phyloP scores from a whole-genome alignment of 2,329 filamentous ascomycete species.

The Arthroderma sp. region DNA sequence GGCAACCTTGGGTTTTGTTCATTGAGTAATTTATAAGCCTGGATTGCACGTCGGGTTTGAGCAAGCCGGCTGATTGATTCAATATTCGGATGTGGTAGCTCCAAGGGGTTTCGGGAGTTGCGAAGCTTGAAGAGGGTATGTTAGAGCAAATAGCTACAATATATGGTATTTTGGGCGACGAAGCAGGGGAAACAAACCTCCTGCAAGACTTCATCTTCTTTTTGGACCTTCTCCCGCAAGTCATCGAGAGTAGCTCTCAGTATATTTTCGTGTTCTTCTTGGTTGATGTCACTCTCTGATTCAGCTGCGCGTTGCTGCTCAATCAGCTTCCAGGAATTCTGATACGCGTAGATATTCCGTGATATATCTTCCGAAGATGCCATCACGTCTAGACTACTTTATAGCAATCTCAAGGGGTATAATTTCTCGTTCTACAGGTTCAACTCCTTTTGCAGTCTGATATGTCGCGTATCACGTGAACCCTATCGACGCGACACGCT shows the following conservation, averaged over 20 bases:
- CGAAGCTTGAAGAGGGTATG: conserved; percentile 17
- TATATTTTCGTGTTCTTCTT: conserved; percentile 23
- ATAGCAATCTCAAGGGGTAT: background rate
- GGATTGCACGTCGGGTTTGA: conserved; percentile 44
- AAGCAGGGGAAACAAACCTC: conserved; percentile 22
- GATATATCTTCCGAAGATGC: conserved; percentile 5
- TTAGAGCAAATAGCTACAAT: too few relatives aligned
- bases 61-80: conserved; percentile 23
- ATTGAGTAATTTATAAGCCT: conserved; percentile 52
- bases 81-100: conserved; percentile 18
- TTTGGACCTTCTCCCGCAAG: conserved; percentile 42
- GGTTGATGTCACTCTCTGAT: conserved; percentile 16
- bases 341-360: conserved; percentile 15
- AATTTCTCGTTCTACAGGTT: background rate
- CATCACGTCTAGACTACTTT: conserved; percentile 3
- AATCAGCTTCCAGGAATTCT: conserved; percentile 20
- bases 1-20: conserved; percentile 53
- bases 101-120: conserved; percentile 16
- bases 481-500: background rate
- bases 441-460: background rate
- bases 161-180: too few relatives aligned
- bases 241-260: conserved; percentile 56
- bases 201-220: conserved; percentile 35
- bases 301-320: conserved; percentile 22
- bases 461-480: conserved; percentile 3